Conservation (phyloP, 495 filamentous ascomycete species). For the Xylaria castorea region DNA sequence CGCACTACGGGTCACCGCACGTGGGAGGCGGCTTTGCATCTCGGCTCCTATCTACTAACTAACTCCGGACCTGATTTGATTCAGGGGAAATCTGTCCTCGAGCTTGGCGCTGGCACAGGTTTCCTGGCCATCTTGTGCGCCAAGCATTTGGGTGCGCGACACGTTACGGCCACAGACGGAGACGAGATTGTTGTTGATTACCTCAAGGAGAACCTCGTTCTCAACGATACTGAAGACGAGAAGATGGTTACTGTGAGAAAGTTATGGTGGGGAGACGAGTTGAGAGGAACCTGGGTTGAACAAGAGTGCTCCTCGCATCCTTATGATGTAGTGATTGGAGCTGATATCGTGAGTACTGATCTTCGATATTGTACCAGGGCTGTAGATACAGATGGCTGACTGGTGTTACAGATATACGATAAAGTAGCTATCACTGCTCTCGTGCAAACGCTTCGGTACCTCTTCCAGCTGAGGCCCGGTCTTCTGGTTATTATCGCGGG, state of each 20-base stretch:
- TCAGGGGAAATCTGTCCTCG: conserved; percentile 66
- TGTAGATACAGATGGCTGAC: neutral
- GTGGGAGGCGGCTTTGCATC: conserved; percentile 83
- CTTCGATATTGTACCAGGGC: neutral
- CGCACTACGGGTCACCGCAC: conserved; percentile 82
- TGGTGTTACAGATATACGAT: conserved; percentile 41
- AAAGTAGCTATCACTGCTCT: conserved; percentile 42
- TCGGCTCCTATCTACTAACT: conserved; percentile 67
- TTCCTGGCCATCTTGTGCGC: conserved; percentile 77
- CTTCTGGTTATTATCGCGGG: conserved; percentile 43
- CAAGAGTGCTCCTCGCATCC: conserved; percentile 28
- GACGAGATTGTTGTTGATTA: conserved; percentile 67
- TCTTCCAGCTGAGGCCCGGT: conserved; percentile 39
- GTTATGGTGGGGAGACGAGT: conserved; percentile 59
- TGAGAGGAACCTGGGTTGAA: conserved; percentile 38
- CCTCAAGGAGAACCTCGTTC: conserved; percentile 62
- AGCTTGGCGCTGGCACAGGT: conserved; percentile 83
- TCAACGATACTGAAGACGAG: conserved; percentile 59
- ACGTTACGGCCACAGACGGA: conserved; percentile 77
- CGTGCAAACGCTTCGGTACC: conserved; percentile 41
- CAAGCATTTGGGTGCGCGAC: conserved; percentile 63
- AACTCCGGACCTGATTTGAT: conserved; percentile 45
- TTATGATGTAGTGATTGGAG: conserved; percentile 49
- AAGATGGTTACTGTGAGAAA: conserved; percentile 48
- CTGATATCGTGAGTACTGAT: conserved; percentile 48